Conservation (phyloP, 208 protist species). For the Trypanosoma mega region DNA sequence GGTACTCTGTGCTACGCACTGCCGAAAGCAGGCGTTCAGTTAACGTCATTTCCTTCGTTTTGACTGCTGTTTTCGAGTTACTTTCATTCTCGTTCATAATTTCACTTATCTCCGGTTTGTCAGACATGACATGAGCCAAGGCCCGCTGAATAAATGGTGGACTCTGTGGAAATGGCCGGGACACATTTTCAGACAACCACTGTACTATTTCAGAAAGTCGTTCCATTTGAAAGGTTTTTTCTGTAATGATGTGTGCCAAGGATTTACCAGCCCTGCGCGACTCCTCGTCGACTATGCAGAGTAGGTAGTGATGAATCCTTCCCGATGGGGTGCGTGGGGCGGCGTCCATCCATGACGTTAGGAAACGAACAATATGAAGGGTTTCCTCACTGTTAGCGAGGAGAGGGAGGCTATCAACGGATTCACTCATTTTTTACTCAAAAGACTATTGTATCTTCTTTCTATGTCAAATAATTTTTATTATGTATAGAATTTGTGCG, state of each 20-base stretch:
- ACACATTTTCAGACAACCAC: slow-evolving; percentile 3
- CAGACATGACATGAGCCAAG: slow-evolving; percentile 14
- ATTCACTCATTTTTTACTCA: slow-evolving; percentile 3
- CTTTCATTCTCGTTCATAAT: too few relatives aligned
- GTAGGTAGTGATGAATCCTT: slow-evolving; percentile 8
- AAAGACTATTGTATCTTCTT: too few relatives aligned
- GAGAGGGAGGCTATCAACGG: neutral
- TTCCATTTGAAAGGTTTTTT: slow-evolving; percentile 9
- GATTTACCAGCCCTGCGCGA: neutral
- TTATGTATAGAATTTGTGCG: too few relatives aligned
- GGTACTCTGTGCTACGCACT: slow-evolving; percentile 12
- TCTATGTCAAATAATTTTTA: too few relatives aligned
- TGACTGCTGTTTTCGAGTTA: slow-evolving; percentile 1
- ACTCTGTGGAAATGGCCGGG: neutral
- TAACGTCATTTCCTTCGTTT: neutral
- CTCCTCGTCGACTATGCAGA: neutral
- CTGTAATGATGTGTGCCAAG: slow-evolving; percentile 2
- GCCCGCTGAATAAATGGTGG: slow-evolving; percentile 8
- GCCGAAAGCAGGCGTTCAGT: slow-evolving; percentile 18
- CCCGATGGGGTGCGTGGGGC: slow-evolving; percentile 5
- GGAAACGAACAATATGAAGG: slow-evolving; percentile 16
- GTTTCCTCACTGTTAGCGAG: neutral
- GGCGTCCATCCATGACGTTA: slow-evolving; percentile 21
- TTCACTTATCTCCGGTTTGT: neutral
- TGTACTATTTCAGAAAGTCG: slow-evolving; percentile 7